Base-by-base conservation (phyloP, 805 yeast species). In the Starmerella gropengiesseri region DNA sequence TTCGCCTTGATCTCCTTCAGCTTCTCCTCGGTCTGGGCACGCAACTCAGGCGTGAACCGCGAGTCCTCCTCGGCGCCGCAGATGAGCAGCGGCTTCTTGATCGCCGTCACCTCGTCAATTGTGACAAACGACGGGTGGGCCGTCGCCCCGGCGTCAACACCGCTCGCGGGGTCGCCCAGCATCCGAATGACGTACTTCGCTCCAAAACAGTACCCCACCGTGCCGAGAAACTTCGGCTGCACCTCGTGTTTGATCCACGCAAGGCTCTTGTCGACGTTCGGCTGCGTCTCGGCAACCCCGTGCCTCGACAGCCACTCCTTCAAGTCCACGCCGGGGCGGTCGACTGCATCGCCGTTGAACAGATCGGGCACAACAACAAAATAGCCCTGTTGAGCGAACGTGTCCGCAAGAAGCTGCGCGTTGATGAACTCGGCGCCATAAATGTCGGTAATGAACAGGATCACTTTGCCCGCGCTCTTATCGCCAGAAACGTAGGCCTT, bases 51-150 rank as follows among this genome's bases (percentile, higher is more conserved):
- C 3, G 85, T 57, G 71, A 78, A 87, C 39, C 70, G 64, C 0
- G 55, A 40, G 59, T 87, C 96, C 14, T 49, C 60, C 64, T 82
- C 84, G 37, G 94, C 93, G 43, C 82, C 82, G 17, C 82, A 68
- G 50, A 86, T 77, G 49, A 77, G 51, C 22, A 87, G 33, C 17
- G 94, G 94, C 47, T 62, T 64, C 50, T 69, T 73, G 52, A 87
- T 59, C 1, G 65, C 71, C 40, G 67, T 72, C 37, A 84, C 68
- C 55, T 81, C 93, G 29, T 75, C 86, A 26, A 70, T 68, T 11
- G 68, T 47, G 13, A 82, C 77, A 47, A 79, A 70, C 2, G 93
- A 79, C 5, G 96, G 95, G 62, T 87, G 96, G 7, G 91, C 91
- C 49, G 74, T 61, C 13, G 89, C 93, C 54, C 73, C 84, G 14